phyloP scores from a whole-genome alignment of 257 asterid genomes.

The Nicotiana attenuata region DNA sequence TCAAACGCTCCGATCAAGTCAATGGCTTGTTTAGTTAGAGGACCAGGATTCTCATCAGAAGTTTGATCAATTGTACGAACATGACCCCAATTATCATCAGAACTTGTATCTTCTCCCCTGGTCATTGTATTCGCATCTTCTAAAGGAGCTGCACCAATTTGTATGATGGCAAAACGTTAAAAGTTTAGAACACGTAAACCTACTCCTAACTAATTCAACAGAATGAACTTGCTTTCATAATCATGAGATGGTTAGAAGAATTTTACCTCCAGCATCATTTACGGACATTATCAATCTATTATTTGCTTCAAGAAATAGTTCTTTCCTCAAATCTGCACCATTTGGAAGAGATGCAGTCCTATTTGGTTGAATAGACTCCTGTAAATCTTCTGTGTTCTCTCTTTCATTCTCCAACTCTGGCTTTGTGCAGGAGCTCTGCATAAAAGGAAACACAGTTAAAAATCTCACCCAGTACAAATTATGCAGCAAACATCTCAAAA shows the following conservation, averaged over 20 bases:
- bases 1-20: constrained; percentile 83
- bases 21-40: constrained; percentile 52
- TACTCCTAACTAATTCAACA: background rate
- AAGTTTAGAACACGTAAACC: background rate
- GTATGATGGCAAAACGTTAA: background rate
- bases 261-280: constrained; percentile 32
- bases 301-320: constrained; percentile 21
- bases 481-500: background rate
- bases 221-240: background rate
- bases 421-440: constrained; percentile 86
- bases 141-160: constrained; percentile 14
- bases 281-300: constrained; percentile 23
- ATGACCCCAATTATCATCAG: constrained; percentile 21
- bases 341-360: constrained; percentile 25
- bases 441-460: background rate
- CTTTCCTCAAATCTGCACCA: constrained; percentile 22
- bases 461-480: background rate
- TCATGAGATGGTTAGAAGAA: background rate
- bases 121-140: constrained; percentile 17
- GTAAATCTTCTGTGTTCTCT: constrained; percentile 28
- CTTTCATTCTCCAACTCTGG: constrained; percentile 54
- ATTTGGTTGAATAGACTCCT: constrained; percentile 29
- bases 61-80: constrained; percentile 21
- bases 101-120: constrained; percentile 26
- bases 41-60: constrained; percentile 24